Evolutionary conservation across 495 filamentous ascomycete genomes (phyloP), one percentile per base, ranked within the genome.

Genomic region (Xylaria curta): DNA sequence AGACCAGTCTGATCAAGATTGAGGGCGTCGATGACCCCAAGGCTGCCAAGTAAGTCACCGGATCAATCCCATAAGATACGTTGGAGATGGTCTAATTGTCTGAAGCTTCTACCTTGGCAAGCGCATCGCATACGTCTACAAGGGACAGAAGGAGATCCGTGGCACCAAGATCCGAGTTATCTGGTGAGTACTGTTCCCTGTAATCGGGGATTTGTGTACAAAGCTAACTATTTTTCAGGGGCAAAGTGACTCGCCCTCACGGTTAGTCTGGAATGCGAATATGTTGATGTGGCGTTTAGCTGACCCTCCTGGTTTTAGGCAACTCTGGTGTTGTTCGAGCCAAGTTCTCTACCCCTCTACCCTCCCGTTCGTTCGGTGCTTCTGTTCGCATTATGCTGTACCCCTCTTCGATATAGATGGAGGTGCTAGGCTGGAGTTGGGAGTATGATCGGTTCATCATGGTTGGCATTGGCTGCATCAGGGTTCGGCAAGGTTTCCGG

Each of bases 341-440:
- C 81, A 93, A 97, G 85, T 99, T 99, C 90, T 88, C 91, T 82
- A 86, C 88, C 85, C 97, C 97, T 84, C 93, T 98, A 77, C 96
- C 97, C 76, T 89, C 96, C 72, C 94, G 93, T 86, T 92, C 93
- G 81, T 97, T 99, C 88, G 96, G 97, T 84, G 96, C 95, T 78
- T 93, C 94, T 77, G 92, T 98, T 85, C 90, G 97, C 83, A 90
- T 99, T 83, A 98, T 99, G 96, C 90, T 99, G 83, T 99, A 98
- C 89, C 96, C 96, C 85, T 98, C 93, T 75, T 85, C 86, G 80
- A 89, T 89, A 84, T 88, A 88, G 73, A 80, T 74, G 81, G 77
- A 78, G 78, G 69, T 66, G 36, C 79, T 66, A 76, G 80, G 82
- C 78, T 79, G 85, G 85, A 84, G 85, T 86, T 86, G 82, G 82